Evolutionary conservation across 139 green algal species (phyloP), one percentile per base, ranked within the genome.

Genomic region (Chlorella sp.): DNA sequence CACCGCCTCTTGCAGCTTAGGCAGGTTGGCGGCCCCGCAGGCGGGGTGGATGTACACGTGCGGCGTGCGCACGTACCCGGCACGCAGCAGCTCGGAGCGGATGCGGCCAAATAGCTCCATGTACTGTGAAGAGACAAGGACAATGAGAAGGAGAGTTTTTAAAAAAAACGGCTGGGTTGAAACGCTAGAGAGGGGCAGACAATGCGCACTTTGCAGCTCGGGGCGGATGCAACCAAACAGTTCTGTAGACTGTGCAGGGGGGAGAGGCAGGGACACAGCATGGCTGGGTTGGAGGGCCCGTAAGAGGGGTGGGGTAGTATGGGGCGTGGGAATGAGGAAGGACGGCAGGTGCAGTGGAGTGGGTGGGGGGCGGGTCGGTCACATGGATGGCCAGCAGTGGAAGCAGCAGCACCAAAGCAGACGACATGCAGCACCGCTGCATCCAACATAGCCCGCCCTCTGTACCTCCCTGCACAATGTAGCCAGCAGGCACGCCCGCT

Each of bases 41-140:
- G 88, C 69, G 57, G 92, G 42, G 66, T 95, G 89, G n/a, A 98
- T 30, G 75, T 92, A 92, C 73, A 97, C 92, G 18, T 85, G 57
- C 3, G 95, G 94, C 26, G 73, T 79, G 21, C 85, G 83, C 39
- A 97, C 78, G 87, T 96, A 90, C 24, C 91, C 86, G 15, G 87
- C 81, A 21, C 83, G 86, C 82, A 95, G 88, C 81, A 98, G 92
- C 80, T 97, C 94, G 57, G 88, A 81, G 15, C 94, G 92, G 34
- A 96, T 86, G 34, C 89, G 85, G 0, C 90, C 80, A 71, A 96
- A 78, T 28, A 97, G 90, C 61, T 97, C 94, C 61, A 96, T 91
- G 87, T 95, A 92, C 92, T 97, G 93, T 32, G 60, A 12, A 32
- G 18, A 26, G 14, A 5, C 32, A 81, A 26, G 75, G 75, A 81